A percentile compares a stretch with the other conserved stretches of the same genome.
Conservation (phyloP, 345 rosid species). For the Populus tremula region DNA sequence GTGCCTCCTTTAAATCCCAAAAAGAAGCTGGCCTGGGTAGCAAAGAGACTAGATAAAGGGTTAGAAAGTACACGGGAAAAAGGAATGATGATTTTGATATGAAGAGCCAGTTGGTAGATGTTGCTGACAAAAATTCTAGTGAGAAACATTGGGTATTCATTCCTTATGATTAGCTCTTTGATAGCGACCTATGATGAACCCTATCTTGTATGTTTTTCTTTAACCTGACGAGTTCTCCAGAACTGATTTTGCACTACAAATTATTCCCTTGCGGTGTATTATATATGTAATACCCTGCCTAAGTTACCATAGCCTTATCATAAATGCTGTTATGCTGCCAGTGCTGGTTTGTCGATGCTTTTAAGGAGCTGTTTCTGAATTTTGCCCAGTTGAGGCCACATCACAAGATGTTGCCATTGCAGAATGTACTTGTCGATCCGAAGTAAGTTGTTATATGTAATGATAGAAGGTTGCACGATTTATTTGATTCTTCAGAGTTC, state of each 20-base stretch:
- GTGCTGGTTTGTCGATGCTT: too few species aligned
- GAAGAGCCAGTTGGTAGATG: neutral
- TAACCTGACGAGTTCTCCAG: neutral
- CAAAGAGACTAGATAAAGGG: neutral
- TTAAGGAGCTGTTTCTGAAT: too few species aligned
- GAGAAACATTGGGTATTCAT: neutral
- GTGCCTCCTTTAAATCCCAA: neutral
- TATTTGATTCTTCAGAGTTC: too few species aligned
- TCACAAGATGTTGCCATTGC: neutral
- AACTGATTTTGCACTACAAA: neutral
- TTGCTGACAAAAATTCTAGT: neutral
- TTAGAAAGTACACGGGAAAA: neutral
- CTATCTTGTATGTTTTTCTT: conserved; percentile 21
- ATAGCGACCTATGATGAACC: conserved; percentile 3
- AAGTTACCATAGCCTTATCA: too few species aligned
- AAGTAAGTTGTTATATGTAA: too few species aligned
- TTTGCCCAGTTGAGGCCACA: too few species aligned
- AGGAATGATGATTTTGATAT: neutral
- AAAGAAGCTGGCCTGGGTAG: conserved; percentile 8
- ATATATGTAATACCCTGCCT: too few species aligned
- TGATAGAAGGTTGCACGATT: too few species aligned
- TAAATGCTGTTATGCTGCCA: too few species aligned
- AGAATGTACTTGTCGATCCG: too few species aligned
- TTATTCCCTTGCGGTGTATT: neutral
- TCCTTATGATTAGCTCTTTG: too few species aligned